These are phyloP conservation scores for Omphalea diandra DNA, from an alignment of 441 rosid species.

Conservation along the genomic window DNA sequence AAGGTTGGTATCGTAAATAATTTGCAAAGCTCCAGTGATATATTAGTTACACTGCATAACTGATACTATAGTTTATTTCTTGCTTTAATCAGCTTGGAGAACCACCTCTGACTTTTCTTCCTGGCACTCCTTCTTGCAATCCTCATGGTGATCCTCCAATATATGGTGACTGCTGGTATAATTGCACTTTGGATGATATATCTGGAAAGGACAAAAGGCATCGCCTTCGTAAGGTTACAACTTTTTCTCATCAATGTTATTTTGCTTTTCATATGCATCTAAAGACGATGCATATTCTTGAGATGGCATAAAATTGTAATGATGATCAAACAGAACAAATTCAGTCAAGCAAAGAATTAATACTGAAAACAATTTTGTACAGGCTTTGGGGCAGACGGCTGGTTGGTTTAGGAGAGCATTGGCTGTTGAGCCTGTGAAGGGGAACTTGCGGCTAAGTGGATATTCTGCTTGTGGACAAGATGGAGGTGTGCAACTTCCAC, in stretches of 20 bases:
- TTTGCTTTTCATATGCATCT: slow-evolving; percentile 6
- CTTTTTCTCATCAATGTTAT: neutral
- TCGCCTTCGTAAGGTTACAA: slow-evolving; percentile 81
- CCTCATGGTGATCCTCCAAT: slow-evolving; percentile 77
- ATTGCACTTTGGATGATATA: slow-evolving; percentile 89
- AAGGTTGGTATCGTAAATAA: slow-evolving; percentile 54
- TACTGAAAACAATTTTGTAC: slow-evolving; percentile 29
- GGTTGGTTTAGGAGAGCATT: slow-evolving; percentile 92
- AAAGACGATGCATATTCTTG: neutral
- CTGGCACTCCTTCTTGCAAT: slow-evolving; percentile 73
- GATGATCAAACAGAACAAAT: neutral
- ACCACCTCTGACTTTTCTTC: slow-evolving; percentile 55
- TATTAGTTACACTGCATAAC: slow-evolving; percentile 5
- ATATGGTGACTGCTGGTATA: slow-evolving; percentile 96
- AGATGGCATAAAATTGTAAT: neutral
- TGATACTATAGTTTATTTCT: slow-evolving; percentile 20
- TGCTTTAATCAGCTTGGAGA: slow-evolving; percentile 75
- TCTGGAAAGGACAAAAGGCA: slow-evolving; percentile 83
- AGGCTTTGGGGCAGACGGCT: slow-evolving; percentile 98
- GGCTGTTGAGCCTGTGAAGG: slow-evolving; percentile 98
- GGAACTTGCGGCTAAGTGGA: slow-evolving; percentile 94
- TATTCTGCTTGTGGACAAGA: slow-evolving; percentile 99
- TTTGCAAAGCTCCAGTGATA: slow-evolving; percentile 8
- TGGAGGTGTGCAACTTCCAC: slow-evolving; percentile 99
- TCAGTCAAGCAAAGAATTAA: slow-evolving; percentile 2